phyloP scores from a whole-genome alignment of 78 protist genomes.

The Paulinella micropora region DNA sequence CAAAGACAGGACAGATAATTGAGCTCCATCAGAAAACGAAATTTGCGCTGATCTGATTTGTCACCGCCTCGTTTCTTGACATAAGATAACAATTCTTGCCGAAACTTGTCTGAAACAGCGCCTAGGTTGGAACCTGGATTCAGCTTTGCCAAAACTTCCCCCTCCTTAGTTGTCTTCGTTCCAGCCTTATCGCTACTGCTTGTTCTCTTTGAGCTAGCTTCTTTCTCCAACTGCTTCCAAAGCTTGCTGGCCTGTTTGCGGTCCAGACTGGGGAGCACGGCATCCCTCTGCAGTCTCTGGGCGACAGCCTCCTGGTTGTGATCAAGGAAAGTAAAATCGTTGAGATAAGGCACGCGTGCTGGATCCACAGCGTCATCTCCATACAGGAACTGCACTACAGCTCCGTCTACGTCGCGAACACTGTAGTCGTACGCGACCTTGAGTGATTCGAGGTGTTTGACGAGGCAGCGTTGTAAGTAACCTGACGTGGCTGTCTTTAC shows the following conservation, averaged over 20 bases:
- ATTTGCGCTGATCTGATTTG: neutral
- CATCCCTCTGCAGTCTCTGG: neutral
- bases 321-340: neutral
- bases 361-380: neutral
- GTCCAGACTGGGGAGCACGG: neutral
- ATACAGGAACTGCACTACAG: neutral
- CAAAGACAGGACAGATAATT: slow-evolving; percentile 49
- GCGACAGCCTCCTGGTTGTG: neutral
- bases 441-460: slow-evolving; percentile 78
- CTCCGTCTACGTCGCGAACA: slow-evolving; percentile 4
- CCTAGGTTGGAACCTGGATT: neutral
- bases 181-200: too few species aligned
- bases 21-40: slow-evolving; percentile 44
- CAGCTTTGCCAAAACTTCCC: neutral
- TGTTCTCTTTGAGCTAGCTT: neutral
- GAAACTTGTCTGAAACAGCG: slow-evolving; percentile 3
- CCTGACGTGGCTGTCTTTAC: slow-evolving; percentile 91
- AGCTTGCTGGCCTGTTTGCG: neutral
- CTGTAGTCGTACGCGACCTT: slow-evolving; percentile 21
- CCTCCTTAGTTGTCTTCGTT: too few species aligned
- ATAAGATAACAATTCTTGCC: neutral
- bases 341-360: too few species aligned
- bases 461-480: slow-evolving; percentile 72
- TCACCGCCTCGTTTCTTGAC: neutral
- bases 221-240: neutral